Percentiles rank a stretch among this genome's conserved stretches.
Evolutionary conservation across 1,284 basidiomycete genomes (phyloP).

Genomic region (Tylopilus sp.): DNA sequence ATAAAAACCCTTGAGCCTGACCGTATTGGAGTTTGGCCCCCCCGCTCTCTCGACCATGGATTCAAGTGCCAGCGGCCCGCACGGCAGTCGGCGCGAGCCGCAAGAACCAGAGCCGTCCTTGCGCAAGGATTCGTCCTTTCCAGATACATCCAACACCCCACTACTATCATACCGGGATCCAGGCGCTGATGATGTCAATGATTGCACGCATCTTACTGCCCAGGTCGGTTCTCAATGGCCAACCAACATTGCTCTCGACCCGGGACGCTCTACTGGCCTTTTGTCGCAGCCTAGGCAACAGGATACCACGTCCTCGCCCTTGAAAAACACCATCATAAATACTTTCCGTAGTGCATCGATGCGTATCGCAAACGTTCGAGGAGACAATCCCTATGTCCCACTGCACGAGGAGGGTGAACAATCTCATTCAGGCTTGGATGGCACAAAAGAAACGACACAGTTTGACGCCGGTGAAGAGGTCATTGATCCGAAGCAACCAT

Average conservation of each 20-base stretch:
- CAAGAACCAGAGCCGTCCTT: slow-evolving; percentile 30
- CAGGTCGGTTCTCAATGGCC: slow-evolving; percentile 19
- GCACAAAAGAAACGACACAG: slow-evolving; percentile 26
- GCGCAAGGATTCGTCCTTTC: slow-evolving; percentile 43
- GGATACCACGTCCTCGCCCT: slow-evolving; percentile 46
- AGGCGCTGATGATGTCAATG: slow-evolving; percentile 6
- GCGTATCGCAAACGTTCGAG: slow-evolving; percentile 81
- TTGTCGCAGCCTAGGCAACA: slow-evolving; percentile 41
- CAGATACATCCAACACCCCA: slow-evolving; percentile 40
- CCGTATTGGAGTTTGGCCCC: background rate
- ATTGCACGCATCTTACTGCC: background rate
- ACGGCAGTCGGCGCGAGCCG: slow-evolving; percentile 26
- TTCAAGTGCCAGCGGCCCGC: background rate
- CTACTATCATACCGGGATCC: slow-evolving; percentile 38
- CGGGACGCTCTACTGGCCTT: slow-evolving; percentile 37
- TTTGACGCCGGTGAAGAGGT: background rate
- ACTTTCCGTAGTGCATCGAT: slow-evolving; percentile 69
- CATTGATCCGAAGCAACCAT: slow-evolving; percentile 32
- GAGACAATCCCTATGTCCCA: slow-evolving; percentile 54
- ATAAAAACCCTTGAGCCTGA: background rate
- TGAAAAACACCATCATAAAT: slow-evolving; percentile 55
- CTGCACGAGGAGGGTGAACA: slow-evolving; percentile 48
- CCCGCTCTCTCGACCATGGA: slow-evolving; percentile 10
- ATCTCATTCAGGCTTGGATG: slow-evolving; percentile 17
- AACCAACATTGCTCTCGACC: slow-evolving; percentile 33